Evolutionary conservation across 805 yeast species (phyloP).

Genomic region (Saccharomycopsis lassenensis): DNA sequence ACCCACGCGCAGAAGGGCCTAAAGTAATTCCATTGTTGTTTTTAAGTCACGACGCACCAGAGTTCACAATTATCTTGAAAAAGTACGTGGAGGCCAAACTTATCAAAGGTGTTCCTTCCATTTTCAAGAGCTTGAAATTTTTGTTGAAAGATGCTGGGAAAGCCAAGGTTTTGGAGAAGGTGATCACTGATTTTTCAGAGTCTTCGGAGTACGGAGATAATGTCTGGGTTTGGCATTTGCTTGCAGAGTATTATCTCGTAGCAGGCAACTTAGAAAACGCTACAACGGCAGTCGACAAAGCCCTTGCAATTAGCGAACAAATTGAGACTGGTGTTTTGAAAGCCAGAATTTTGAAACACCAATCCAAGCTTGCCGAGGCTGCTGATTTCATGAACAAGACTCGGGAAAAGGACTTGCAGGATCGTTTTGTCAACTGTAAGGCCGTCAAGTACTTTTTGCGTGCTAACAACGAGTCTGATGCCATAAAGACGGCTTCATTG

Average conservation of each 20-base stretch:
- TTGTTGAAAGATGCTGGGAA: constrained; percentile 40
- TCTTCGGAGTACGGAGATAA: constrained; percentile 25
- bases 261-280: constrained; percentile 46
- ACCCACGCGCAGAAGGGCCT: constrained; percentile 80
- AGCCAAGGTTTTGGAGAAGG: constrained; percentile 35
- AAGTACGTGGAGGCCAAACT: constrained; percentile 53
- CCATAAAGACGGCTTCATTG: constrained; percentile 59
- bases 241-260: constrained; percentile 67
- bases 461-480: constrained; percentile 63
- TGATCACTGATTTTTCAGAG: constrained; percentile 38
- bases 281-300: constrained; percentile 42
- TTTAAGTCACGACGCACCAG: constrained; percentile 39
- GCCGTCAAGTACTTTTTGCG: constrained; percentile 75
- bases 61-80: constrained; percentile 36
- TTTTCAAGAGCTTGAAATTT: constrained; percentile 78
- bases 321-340: constrained; percentile 74
- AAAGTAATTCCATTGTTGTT: constrained; percentile 68
- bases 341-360: constrained; percentile 69
- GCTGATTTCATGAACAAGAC: constrained; percentile 58
- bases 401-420: constrained; percentile 71
- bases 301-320: constrained; percentile 69
- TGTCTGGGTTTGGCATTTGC: constrained; percentile 65
- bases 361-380: constrained; percentile 53
- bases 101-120: constrained; percentile 77
- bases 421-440: constrained; percentile 82